phyloP scores from a whole-genome alignment of 495 filamentous ascomycete genomes.

The Stereocaulon alpinum region DNA sequence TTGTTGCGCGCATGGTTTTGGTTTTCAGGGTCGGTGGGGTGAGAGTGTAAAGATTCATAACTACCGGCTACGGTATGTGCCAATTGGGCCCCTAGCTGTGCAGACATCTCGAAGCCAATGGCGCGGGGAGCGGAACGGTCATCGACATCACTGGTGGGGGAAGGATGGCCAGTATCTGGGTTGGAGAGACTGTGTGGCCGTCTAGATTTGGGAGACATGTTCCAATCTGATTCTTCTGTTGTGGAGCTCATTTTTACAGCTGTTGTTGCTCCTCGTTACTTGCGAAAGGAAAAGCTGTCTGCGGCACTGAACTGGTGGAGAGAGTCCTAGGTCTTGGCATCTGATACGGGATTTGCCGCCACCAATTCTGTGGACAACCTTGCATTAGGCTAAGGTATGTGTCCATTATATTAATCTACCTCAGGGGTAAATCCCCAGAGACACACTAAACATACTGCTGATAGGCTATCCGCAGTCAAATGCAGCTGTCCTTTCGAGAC shows the following conservation, averaged over 20 bases:
- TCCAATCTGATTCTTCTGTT: slow-evolving; percentile 17
- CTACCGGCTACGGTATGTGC: slow-evolving; percentile 7
- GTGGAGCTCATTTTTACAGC: slow-evolving; percentile 8
- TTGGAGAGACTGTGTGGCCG: slow-evolving; percentile 9
- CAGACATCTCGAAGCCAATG: slow-evolving; percentile 2
- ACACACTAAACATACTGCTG: too few species aligned
- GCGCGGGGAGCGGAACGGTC: slow-evolving; percentile 1
- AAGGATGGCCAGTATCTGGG: not conserved
- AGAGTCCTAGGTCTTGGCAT: not conserved
- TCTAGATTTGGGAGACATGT: slow-evolving; percentile 9
- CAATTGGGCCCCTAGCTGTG: slow-evolving; percentile 3
- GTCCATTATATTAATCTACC: too few species aligned
- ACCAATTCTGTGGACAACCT: too few species aligned
- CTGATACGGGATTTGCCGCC: too few species aligned
- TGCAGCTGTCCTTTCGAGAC: too few species aligned
- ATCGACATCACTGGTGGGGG: slow-evolving; percentile 2
- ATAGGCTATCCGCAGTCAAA: too few species aligned
- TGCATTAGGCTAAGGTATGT: too few species aligned
- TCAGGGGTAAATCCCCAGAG: too few species aligned
- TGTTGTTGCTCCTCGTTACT: not conserved
- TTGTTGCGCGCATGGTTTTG: not conserved
- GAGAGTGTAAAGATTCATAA: not conserved
- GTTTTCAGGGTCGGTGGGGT: not conserved
- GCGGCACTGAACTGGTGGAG: not conserved
- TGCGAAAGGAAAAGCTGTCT: not conserved